A percentile compares a stretch with the other conserved stretches of the same genome.
Conservation (phyloP, 352 stramenopile species). For the Phytophthora nicotianae region DNA sequence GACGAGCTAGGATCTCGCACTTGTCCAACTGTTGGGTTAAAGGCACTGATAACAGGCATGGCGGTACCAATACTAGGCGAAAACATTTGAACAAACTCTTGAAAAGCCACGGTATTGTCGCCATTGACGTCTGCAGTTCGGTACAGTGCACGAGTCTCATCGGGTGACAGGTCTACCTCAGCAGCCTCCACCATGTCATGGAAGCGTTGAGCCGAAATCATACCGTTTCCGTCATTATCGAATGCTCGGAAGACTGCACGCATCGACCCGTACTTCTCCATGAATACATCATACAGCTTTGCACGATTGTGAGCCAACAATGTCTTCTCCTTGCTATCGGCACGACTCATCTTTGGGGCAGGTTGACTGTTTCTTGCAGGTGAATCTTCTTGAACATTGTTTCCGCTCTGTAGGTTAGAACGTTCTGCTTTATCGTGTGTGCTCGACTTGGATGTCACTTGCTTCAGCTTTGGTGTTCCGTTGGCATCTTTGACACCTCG, state of each 20-base stretch:
- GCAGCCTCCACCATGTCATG: constrained; percentile 73
- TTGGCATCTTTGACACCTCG: not conserved
- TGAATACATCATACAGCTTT: constrained; percentile 67
- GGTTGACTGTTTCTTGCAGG: not conserved
- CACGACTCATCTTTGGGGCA: not conserved
- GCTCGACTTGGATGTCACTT: not conserved
- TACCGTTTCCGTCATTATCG: constrained; percentile 63
- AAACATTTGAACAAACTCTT: constrained; percentile 82
- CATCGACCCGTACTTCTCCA: constrained; percentile 80
- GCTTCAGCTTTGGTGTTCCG: constrained; percentile 7
- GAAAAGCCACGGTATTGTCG: constrained; percentile 74
- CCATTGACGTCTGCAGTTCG: constrained; percentile 64
- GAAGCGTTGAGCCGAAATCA: constrained; percentile 81
- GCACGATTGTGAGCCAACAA: constrained; percentile 46
- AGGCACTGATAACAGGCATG: constrained; percentile 29
- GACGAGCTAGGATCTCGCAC: constrained; percentile 57
- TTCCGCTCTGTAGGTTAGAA: constrained; percentile 4
- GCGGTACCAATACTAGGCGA: constrained; percentile 13
- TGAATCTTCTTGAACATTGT: constrained; percentile 23
- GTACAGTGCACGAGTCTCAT: constrained; percentile 59
- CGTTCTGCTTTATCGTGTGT: constrained; percentile 4
- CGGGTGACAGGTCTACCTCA: constrained; percentile 52
- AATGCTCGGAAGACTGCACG: constrained; percentile 79
- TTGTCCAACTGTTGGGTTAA: constrained; percentile 32
- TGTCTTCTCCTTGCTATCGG: constrained; percentile 26